Conservation (phyloP, 2,329 filamentous ascomycete species). For the Pseudogymnoascus sp. region DNA sequence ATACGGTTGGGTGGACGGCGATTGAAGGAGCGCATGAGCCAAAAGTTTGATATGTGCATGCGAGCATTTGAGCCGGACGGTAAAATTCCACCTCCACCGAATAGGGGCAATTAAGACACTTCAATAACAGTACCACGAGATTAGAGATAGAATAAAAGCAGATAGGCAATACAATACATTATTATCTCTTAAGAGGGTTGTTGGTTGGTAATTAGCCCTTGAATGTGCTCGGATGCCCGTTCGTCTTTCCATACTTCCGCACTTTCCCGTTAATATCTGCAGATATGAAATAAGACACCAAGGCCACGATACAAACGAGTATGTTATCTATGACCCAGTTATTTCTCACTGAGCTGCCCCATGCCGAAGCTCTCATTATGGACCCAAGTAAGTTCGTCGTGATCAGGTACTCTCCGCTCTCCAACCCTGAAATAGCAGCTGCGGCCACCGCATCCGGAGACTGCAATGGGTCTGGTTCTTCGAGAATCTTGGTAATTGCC, state of each 20-base stretch:
- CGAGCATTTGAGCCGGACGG: not conserved
- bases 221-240: conserved; percentile 49
- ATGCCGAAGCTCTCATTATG: conserved; percentile 59
- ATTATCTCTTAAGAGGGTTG: not conserved
- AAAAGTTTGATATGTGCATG: not conserved
- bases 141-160: not conserved
- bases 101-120: not conserved
- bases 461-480: conserved; percentile 75
- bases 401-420: conserved; percentile 73
- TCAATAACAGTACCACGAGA: not conserved
- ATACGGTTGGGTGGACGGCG: not conserved
- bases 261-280: conserved; percentile 54
- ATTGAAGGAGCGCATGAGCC: not conserved
- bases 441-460: conserved; percentile 71
- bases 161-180: conserved; percentile 7
- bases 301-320: conserved; percentile 48
- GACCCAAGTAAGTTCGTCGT: conserved; percentile 67
- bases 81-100: not conserved
- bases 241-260: conserved; percentile 47
- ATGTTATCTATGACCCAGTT: conserved; percentile 56
- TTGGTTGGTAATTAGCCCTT: not conserved
- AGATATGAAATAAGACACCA: conserved; percentile 47
- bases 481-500: conserved; percentile 68
- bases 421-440: conserved; percentile 64
- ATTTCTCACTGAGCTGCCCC: conserved; percentile 53